A percentile compares a stretch with the other conserved stretches of the same genome.
These are phyloP conservation scores for Petunia hybrid DNA, from an alignment of 305 asterid genomes.

Conservation along the genomic window DNA sequence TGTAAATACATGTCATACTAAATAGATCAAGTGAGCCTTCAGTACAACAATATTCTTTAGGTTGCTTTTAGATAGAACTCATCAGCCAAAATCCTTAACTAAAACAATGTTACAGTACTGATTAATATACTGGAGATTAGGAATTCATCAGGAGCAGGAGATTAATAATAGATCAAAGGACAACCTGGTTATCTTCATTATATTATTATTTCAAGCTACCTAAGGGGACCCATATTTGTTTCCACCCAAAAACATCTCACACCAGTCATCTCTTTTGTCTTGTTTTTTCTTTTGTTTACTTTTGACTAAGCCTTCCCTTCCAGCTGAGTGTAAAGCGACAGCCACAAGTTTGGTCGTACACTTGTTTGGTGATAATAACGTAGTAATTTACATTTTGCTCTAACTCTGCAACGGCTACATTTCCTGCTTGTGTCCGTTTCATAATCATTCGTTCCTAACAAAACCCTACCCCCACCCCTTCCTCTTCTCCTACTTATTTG, in stretches of 20 bases:
- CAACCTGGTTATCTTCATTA: background rate
- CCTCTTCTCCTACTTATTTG: constrained; percentile 13
- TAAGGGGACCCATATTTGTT: background rate
- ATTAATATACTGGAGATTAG: background rate
- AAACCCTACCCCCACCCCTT: background rate
- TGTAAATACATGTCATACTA: too few relatives aligned
- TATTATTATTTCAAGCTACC: background rate
- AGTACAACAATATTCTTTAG: too few relatives aligned
- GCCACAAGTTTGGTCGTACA: constrained; percentile 28
- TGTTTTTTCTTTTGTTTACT: constrained; percentile 29
- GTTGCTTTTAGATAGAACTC: too few relatives aligned
- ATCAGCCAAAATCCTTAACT: background rate
- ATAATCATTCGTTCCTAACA: background rate
- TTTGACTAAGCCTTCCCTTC: constrained; percentile 34
- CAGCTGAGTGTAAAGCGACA: constrained; percentile 17
- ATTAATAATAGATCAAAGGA: background rate
- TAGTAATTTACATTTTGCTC: background rate
- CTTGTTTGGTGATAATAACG: background rate
- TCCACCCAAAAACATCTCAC: constrained; percentile 26
- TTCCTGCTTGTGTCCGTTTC: constrained; percentile 38
- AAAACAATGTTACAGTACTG: background rate
- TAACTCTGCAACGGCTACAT: constrained; percentile 50
- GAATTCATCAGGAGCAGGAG: background rate
- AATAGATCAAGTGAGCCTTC: too few relatives aligned
- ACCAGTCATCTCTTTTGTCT: constrained; percentile 20